Base-by-base conservation (phyloP, 179 eudicot genomes). In the Silene coronaria region DNA sequence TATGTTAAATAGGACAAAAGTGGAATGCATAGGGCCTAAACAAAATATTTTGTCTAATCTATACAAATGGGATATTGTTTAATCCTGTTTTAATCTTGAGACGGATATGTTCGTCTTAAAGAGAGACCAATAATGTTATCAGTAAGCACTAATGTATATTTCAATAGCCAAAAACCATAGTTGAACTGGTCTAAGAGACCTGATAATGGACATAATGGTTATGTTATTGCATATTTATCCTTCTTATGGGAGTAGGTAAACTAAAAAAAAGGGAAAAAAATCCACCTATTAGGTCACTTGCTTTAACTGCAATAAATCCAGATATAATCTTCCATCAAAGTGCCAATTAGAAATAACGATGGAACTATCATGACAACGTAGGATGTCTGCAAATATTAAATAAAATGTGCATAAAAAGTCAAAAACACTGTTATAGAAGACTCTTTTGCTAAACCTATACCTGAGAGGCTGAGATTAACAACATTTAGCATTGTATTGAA, bases 361-460 rank as follows among this genome's bases (percentile, higher is more conserved):
- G 72, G 72, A 23, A 14, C 32, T 45, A 10, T 46, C 32, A 12
- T 46, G 32, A 19, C n/a, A 38, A 38, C 28, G 55, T 45, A 68
- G 5, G 7, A 23, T 45, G 28, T 38, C 32, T 32, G 55, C 1
- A 36, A 57, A 21, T 26, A 27, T 24, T 17, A 5, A 61, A 19
- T 10, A 26, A 9, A n/a, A 45, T 32, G 73, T 76, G 38, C 61
- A n/a, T 45, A 70, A 9, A 76, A 70, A 48, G 75, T 70, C 75
- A 77, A 77, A 8, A 46, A 34, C 62, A 70, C 71, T 48, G n/a
- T 28, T 62, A 46, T 77, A 42, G 45, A 13, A 19, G 32, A 36
- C 19, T 34, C 12, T 7, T n/a, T 67, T 48, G 46, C 19, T 10
- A 1, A 45, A 21, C n/a, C n/a, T n/a, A n/a, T n/a, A n/a, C n/a